phyloP scores from a whole-genome alignment of 2,329 filamentous ascomycete genomes.

The Stagonosporopsis chrysanthemi region DNA sequence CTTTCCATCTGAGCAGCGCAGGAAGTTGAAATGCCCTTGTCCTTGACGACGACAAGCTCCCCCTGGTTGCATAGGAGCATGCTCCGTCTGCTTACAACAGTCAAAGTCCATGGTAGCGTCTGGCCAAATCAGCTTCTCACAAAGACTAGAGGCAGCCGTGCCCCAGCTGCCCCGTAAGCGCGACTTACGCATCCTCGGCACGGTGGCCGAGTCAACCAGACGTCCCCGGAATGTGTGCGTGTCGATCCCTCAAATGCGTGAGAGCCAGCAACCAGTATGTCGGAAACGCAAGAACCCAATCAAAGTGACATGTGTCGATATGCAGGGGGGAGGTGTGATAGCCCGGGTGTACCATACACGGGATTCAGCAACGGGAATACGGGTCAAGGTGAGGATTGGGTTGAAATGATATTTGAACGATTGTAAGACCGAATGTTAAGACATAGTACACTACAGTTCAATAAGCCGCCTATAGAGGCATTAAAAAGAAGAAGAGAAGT shows the following conservation, averaged over 20 bases:
- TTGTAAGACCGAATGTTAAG: background rate
- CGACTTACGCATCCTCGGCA: background rate
- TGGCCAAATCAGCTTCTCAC: background rate
- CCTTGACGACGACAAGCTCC: background rate
- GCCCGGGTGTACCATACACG: background rate
- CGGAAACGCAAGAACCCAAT: background rate
- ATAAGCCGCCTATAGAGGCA: conserved; percentile 1
- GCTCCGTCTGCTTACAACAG: background rate
- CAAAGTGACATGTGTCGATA: background rate
- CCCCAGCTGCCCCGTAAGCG: background rate
- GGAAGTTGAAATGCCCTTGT: background rate
- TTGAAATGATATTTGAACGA: background rate
- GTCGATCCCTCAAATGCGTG: background rate
- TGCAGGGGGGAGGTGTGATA: background rate
- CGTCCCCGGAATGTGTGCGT: background rate
- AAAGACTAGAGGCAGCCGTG: background rate
- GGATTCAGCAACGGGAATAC: background rate
- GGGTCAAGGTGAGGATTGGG: background rate
- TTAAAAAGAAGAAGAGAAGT: conserved; percentile 4
- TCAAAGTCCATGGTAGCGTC: background rate
- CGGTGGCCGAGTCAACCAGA: background rate
- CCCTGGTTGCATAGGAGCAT: background rate
- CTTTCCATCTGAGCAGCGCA: background rate
- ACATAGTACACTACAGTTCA: conserved; percentile 13
- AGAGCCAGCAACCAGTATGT: background rate